These are phyloP conservation scores for Skeletonema menzelii DNA, from an alignment of 108 stramenopile genomes.

Conservation along the genomic window DNA sequence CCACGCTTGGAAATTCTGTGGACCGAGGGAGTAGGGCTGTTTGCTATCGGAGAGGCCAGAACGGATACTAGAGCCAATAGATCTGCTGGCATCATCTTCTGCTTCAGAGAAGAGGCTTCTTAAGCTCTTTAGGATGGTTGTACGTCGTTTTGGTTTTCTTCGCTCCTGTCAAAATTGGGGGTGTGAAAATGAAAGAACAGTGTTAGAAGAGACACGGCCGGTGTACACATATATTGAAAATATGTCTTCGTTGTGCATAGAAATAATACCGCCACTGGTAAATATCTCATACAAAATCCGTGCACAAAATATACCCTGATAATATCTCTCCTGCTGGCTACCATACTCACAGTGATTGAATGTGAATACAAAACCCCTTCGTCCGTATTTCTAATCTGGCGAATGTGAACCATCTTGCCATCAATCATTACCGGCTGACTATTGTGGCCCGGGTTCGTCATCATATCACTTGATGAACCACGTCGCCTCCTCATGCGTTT, in stretches of 20 bases:
- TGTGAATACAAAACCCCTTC: background rate
- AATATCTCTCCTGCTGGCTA: too few species aligned
- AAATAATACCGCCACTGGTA: too few species aligned
- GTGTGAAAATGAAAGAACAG: background rate
- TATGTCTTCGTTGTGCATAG: too few species aligned
- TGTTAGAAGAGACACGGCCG: background rate
- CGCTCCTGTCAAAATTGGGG: background rate
- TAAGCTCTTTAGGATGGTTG: background rate
- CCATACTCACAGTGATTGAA: background rate
- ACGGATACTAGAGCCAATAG: background rate
- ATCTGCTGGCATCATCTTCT: background rate
- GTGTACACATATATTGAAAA: too few species aligned
- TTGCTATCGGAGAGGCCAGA: background rate
- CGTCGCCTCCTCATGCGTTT: background rate
- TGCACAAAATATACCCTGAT: background rate
- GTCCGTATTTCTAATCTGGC: background rate
- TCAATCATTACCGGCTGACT: background rate
- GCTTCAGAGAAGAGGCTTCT: background rate
- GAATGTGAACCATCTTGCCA: background rate
- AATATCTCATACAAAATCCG: too few species aligned
- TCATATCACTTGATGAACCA: background rate
- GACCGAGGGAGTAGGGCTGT: background rate
- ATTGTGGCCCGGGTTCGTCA: background rate
- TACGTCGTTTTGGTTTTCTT: background rate
- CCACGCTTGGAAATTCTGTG: background rate